Evolutionary conservation across 352 stramenopile genomes (phyloP).

Genomic region (Pythium oligandrum): DNA sequence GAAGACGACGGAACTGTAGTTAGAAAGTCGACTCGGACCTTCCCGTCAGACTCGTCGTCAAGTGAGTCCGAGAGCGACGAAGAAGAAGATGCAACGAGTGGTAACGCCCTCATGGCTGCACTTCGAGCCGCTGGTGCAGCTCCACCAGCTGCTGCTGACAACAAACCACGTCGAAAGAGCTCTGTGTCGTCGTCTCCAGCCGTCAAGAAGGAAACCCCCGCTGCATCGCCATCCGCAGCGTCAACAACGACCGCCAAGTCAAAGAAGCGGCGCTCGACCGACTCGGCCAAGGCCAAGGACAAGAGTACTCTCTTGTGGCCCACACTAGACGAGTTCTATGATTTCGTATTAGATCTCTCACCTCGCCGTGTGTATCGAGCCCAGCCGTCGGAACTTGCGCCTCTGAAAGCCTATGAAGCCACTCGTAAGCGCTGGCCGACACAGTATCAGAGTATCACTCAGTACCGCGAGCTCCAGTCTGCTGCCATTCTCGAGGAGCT

Average conservation of each 20-base stretch:
- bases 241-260: neutral
- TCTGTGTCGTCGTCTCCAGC: too few relatives aligned
- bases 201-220: too few relatives aligned
- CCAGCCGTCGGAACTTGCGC: conserved; percentile 20
- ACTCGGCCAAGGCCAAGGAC: conserved; percentile 10
- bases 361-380: conserved; percentile 35
- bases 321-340: conserved; percentile 68
- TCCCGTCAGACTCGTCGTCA: too few relatives aligned
- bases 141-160: too few relatives aligned
- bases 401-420: conserved; percentile 20
- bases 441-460: conserved; percentile 36
- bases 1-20: conserved; percentile 3
- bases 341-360: conserved; percentile 63
- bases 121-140: conserved; percentile 15
- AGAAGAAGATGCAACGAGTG: conserved; percentile 2
- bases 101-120: conserved; percentile 37
- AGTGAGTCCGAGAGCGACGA: neutral
- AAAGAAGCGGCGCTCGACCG: conserved; percentile 7
- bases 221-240: neutral
- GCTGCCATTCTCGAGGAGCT: conserved; percentile 73
- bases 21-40: too few relatives aligned
- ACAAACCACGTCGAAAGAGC: neutral
- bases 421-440: conserved; percentile 25
- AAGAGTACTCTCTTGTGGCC: conserved; percentile 71
- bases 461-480: conserved; percentile 56